Evolutionary conservation across 495 filamentous ascomycete species (phyloP).

Genomic region (Chaetomium fimeti): DNA sequence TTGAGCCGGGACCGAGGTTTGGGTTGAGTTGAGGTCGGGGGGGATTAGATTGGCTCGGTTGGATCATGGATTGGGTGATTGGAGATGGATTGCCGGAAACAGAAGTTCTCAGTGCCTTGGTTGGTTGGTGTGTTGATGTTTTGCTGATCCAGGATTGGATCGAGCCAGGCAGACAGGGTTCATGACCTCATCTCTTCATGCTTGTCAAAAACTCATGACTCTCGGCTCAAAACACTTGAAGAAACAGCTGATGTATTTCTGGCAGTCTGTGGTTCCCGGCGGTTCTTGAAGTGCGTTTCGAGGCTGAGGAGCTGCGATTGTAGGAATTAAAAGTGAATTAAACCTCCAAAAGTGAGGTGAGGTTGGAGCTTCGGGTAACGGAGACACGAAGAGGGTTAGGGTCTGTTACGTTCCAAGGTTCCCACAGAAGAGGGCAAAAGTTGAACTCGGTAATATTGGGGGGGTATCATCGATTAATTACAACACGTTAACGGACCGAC

Average conservation of each 20-base stretch:
- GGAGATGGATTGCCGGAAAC: background rate
- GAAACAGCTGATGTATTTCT: too few relatives aligned
- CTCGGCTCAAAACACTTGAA: background rate
- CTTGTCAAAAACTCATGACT: background rate
- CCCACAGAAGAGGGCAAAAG: too few relatives aligned
- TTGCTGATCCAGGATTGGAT: slow-evolving; percentile 8
- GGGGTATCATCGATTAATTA: background rate
- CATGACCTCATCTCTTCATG: slow-evolving; percentile 10
- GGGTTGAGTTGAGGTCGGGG: background rate
- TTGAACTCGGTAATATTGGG: too few relatives aligned
- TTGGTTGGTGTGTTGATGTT: slow-evolving; percentile 3
- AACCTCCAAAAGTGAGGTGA: background rate
- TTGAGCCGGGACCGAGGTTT: background rate
- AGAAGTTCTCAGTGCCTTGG: slow-evolving; percentile 3
- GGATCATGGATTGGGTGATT: too few relatives aligned
- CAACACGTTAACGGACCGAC: background rate
- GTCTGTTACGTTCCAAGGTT: background rate
- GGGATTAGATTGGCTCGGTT: too few relatives aligned
- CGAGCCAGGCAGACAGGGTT: too few relatives aligned
- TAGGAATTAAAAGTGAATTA: background rate
- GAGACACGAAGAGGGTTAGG: background rate
- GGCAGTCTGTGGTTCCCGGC: too few relatives aligned
- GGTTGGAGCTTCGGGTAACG: background rate
- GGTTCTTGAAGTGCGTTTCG: too few relatives aligned
- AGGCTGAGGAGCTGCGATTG: too few relatives aligned